Percentiles rank a stretch among this genome's conserved stretches.
phyloP scores from a whole-genome alignment of 202 grass and related monocot genomes.

The Musa balbisiana region DNA sequence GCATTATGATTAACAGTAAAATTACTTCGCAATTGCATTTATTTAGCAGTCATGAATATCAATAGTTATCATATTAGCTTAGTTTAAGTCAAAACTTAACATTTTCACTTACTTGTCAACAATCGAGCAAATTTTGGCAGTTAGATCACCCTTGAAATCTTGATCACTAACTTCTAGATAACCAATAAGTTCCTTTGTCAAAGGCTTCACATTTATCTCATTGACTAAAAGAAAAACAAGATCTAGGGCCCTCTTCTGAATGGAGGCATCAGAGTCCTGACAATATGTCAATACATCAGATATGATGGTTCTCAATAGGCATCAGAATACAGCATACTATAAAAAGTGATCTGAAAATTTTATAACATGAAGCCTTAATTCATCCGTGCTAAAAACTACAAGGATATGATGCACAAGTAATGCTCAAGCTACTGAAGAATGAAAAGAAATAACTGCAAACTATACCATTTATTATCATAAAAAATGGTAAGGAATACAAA shows the following conservation, averaged over 20 bases:
- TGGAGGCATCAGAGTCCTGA: conserved; percentile 98
- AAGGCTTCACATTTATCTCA: conserved; percentile 75
- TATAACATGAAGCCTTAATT: background rate
- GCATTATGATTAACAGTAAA: too few species aligned
- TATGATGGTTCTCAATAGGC: background rate
- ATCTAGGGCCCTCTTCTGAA: conserved; percentile 92
- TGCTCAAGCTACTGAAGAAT: background rate
- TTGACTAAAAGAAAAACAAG: conserved; percentile 85
- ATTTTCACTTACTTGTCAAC: conserved; percentile 80
- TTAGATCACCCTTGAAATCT: conserved; percentile 93
- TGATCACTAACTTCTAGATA: conserved; percentile 90
- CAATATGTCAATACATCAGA: conserved; percentile 15
- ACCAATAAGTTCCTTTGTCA: conserved; percentile 95
- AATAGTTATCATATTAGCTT: too few species aligned
- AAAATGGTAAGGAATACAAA: background rate
- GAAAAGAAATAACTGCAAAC: background rate
- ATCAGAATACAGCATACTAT: background rate
- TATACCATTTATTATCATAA: background rate
- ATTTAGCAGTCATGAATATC: background rate
- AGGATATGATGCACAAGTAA: background rate
- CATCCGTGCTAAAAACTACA: background rate
- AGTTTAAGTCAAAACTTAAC: background rate
- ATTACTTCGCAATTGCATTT: background rate
- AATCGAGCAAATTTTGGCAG: conserved; percentile 87
- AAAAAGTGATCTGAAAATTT: background rate